Evolutionary conservation across 148 eudicot genomes (phyloP), one percentile per base, ranked within the genome.

Genomic region (Vaccinium darrowii): DNA sequence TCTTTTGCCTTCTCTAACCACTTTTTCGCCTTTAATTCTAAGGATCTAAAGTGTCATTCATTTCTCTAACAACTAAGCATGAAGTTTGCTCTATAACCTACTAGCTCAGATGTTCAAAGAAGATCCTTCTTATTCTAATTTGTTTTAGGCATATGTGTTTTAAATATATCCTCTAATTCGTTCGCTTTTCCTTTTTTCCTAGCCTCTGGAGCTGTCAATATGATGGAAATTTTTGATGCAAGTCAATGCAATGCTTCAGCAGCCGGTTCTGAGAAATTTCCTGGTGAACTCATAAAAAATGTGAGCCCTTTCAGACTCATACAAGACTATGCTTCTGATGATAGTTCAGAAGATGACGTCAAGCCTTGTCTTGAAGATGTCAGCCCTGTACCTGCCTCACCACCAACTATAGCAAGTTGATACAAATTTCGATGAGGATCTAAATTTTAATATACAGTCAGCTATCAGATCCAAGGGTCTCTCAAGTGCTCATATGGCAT

Each of bases 321-420:
- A 71, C 94, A 90, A 87, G 93, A 88, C 87, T 95, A 92, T 92
- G 88, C 94, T 82, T 91, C 98, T 49, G 98, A 94, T 85, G 92
- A 92, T 67, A 82, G 89, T 86, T 90, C 92, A 25, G 91, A 89
- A 79, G 88, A 88, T 78, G 90, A 83, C 86, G 87, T 67, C 79
- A 87, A 88, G 83, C 87, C 87, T 56, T 78, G 65, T 81, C 85
- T 76, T 81, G 88, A 89, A 84, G 87, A 86, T 84, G 86, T 78
- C 36, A 84, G 77, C 88, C 85, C 89, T 57, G 65, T 82, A 75
- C 56, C 86, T 49, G 88, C 71, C 78, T 82, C 86, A 71, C 91
- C 90, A 23, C 67, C 80, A 72, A 81, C 50, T 82, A 85, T 83
- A 81, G 71, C 74, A 47, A 69, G 54, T 83, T 83, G 43, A 80